Evolutionary conservation across 2,329 filamentous ascomycete genomes (phyloP), one percentile per base, ranked within the genome.

Genomic region (Knoxdaviesia capensis): DNA sequence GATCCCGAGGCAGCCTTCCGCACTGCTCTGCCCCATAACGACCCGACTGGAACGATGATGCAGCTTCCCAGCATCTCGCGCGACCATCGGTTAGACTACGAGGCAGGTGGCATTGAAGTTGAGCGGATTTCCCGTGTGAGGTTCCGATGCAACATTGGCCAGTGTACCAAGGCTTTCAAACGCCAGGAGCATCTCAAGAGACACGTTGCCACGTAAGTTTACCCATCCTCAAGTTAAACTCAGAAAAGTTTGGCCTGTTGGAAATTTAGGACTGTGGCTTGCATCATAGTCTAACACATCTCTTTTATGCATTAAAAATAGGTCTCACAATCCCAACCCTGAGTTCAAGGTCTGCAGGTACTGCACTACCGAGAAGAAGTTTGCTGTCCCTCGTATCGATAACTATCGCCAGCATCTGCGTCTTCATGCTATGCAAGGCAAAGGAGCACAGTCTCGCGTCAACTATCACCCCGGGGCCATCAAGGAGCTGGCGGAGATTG

Each of bases 151-250:
- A 55, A 61, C 10, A 60, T 64, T 32, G 58, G 58, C 6, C 59
- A 59, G 31, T 73, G 68, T 51, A 51, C 59, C 48, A 65, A 64
- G 48, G 61, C 60, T 0, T 71, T 68, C 45, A 64, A 66, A 48
- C 59, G 69, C 43, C 65, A 64, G 29, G 69, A 74, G 52, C 69
- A 74, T 46, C 54, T 72, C 11, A 73, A 71, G 56, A 61, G 69
- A 31, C 69, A 74, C 50, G 59, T 64, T 41, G 60, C 61, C 42
- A 65, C 65, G 68, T 71, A 50, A 58, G 65, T 61, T 33, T 20
- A n/a, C 33, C 20, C 2, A 6, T 38, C 6, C 32, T 38, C 8
- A 35, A 11, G 6, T 28, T 10, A 37, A 9, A 5, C 20, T 36
- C 20, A 20, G 20, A 3, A 20, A 20, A 3, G 3, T 20, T 20